Percentiles rank a stretch among this genome's conserved stretches.
These are phyloP conservation scores for Pseudotsuga menziesii DNA, from an alignment of 75 land plant genomes.

Conservation along the genomic window DNA sequence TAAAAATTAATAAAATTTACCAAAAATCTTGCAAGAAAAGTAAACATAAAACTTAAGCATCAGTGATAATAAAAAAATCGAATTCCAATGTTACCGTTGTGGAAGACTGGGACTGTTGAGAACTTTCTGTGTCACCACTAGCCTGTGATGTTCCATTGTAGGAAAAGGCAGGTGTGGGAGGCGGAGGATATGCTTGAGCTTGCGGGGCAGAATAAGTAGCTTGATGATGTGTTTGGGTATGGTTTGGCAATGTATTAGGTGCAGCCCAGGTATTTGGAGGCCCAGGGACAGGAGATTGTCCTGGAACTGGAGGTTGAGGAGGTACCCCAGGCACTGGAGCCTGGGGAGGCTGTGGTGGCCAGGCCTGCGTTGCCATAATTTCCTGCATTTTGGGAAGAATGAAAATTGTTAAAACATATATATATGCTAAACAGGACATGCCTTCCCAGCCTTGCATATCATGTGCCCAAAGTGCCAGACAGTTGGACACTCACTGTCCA, in stretches of 20 bases:
- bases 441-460: no score
- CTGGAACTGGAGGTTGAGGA: constrained; percentile 41
- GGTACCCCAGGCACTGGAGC: constrained; percentile 15
- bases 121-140: constrained; percentile 12
- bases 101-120: constrained; percentile 20
- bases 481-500: no score
- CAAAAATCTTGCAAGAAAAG: background rate
- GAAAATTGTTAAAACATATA: background rate
- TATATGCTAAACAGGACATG: no score
- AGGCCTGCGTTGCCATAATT: constrained; percentile 9
- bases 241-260: constrained; percentile 11
- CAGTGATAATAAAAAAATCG: background rate
- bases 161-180: constrained; percentile 19
- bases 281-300: constrained; percentile 23
- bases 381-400: background rate
- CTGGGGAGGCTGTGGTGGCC: constrained; percentile 6
- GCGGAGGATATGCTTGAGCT: background rate
- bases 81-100: constrained; percentile 16
- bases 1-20: background rate
- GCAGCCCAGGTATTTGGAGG: constrained; percentile 23
- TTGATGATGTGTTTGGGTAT: constrained; percentile 12
- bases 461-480: no score
- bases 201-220: background rate
- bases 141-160: constrained; percentile 16
- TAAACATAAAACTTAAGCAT: background rate